These are phyloP conservation scores for Saccharomycopsis selenospora DNA, from an alignment of 805 yeast species.

Conservation along the genomic window DNA sequence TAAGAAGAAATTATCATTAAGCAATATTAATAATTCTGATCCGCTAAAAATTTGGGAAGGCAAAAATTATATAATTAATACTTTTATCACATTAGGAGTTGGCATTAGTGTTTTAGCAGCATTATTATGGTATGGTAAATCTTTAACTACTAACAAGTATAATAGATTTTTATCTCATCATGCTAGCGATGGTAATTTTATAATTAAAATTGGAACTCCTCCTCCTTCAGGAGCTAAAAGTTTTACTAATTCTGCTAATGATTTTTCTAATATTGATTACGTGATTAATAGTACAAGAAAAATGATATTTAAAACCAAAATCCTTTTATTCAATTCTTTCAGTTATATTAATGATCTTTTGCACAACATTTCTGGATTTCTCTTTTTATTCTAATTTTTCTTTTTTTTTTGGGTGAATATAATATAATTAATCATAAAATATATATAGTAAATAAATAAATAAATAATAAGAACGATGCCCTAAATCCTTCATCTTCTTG, in stretches of 20 bases:
- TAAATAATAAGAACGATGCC: too few relatives aligned
- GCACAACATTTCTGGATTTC: background rate
- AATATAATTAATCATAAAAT: too few relatives aligned
- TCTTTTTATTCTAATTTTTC: slow-evolving; percentile 1
- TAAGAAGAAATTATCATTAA: slow-evolving; percentile 10
- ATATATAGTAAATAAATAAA: too few relatives aligned
- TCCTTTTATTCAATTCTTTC: slow-evolving; percentile 6
- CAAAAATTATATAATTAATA: slow-evolving; percentile 7
- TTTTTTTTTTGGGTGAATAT: too few relatives aligned
- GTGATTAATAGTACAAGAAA: slow-evolving; percentile 10
- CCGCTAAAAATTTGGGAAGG: slow-evolving; percentile 16
- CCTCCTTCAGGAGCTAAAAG: background rate
- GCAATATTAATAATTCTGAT: slow-evolving; percentile 15
- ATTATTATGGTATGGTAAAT: slow-evolving; percentile 10
- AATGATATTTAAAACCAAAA: slow-evolving; percentile 10
- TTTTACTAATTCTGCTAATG: background rate
- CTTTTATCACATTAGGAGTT: slow-evolving; percentile 10
- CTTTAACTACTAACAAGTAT: too few relatives aligned
- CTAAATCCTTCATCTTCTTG: too few relatives aligned
- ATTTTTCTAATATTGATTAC: background rate
- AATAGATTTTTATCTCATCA: too few relatives aligned
- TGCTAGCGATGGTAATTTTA: background rate
- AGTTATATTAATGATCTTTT: slow-evolving; percentile 8
- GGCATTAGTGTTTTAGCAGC: slow-evolving; percentile 16
- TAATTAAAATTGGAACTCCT: background rate